Conservation (phyloP, 2,329 filamentous ascomycete genomes). For the Fusarium vanettenii region DNA sequence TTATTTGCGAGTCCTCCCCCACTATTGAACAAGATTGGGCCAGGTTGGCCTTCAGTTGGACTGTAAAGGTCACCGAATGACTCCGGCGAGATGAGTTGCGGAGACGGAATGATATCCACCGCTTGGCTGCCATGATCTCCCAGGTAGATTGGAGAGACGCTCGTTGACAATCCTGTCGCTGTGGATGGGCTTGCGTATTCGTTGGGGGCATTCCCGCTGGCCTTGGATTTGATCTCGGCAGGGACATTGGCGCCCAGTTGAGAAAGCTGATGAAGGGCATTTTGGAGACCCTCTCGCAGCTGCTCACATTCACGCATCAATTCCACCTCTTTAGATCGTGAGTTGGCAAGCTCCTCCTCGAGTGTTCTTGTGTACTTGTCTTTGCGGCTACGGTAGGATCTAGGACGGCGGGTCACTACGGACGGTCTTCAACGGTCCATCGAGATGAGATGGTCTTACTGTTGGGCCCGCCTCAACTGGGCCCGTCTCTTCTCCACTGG, state of each 20-base stretch:
- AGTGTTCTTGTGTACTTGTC: background rate
- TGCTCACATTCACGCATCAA: background rate
- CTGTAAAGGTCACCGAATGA: background rate
- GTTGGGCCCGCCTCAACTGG: background rate
- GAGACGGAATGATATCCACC: background rate
- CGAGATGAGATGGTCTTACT: background rate
- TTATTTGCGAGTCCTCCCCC: background rate
- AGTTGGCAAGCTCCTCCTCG: background rate
- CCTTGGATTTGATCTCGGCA: background rate
- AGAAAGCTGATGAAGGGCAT: background rate
- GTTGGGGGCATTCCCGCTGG: too few species aligned
- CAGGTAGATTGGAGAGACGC: background rate
- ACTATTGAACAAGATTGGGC: background rate
- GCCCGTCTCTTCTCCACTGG: background rate
- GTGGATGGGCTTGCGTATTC: background rate
- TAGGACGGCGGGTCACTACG: background rate
- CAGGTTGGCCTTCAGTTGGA: background rate
- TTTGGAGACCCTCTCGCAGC: background rate
- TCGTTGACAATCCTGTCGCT: background rate
- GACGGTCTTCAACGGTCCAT: background rate
- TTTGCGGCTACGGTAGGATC: background rate
- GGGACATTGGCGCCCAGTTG: background rate
- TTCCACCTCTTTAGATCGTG: background rate
- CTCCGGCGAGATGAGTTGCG: background rate
- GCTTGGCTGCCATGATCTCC: background rate